These are phyloP conservation scores for Fusarium brachygibbosum DNA, from an alignment of 2,329 filamentous ascomycete genomes.

Conservation along the genomic window DNA sequence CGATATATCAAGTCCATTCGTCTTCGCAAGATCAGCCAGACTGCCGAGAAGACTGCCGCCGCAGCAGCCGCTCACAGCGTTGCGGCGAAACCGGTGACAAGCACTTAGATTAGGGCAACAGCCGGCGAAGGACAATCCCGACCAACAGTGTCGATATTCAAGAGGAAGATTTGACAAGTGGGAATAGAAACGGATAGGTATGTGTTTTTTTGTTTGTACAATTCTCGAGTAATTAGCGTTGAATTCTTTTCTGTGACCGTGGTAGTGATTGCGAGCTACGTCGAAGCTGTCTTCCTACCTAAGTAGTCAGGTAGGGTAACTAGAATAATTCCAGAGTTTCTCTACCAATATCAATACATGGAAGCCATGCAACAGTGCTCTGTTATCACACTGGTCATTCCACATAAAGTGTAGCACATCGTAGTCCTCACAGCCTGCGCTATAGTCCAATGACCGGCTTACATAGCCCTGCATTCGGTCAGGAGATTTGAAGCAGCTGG, in stretches of 20 bases:
- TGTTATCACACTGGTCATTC: background rate
- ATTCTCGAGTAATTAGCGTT: constrained; percentile 31
- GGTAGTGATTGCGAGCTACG: background rate
- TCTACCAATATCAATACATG: background rate
- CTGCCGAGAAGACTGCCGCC: constrained; percentile 72
- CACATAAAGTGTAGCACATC: background rate
- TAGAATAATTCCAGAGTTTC: background rate
- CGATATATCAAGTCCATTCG: constrained; percentile 81
- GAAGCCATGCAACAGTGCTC: background rate
- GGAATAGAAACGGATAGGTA: constrained; percentile 40
- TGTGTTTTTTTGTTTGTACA: constrained; percentile 20
- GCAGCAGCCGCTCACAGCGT: constrained; percentile 61
- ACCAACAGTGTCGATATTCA: constrained; percentile 32
- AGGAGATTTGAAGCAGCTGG: background rate
- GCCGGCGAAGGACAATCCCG: constrained; percentile 11
- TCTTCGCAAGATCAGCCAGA: constrained; percentile 76
- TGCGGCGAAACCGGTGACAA: constrained; percentile 48
- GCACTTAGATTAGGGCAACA: constrained; percentile 10
- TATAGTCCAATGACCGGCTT: background rate
- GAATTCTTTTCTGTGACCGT: background rate
- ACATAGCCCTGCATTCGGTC: background rate
- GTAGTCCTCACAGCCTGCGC: background rate
- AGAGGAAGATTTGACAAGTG: constrained; percentile 19
- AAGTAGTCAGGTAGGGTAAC: too few species aligned
- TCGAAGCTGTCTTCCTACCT: background rate